Evolutionary conservation across 2,329 filamentous ascomycete genomes (phyloP), one percentile per base, ranked within the genome.

Genomic region (Aurifilum marmelostoma): DNA sequence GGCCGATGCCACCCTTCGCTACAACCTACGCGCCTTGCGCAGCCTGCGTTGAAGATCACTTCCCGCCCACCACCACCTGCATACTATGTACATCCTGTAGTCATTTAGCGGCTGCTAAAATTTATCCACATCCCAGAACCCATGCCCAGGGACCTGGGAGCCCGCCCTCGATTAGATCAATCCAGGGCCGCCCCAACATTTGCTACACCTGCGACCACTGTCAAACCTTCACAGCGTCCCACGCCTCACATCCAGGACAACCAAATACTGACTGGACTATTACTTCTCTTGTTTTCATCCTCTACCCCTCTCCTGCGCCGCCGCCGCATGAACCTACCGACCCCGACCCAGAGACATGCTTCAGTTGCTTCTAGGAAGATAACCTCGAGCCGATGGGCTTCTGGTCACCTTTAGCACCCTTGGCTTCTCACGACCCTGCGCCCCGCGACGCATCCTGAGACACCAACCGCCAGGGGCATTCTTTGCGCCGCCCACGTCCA

Each of bases 331-430:
- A 24, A 62, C 37, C 43, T 47, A n/a, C 43, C 43, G 18, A 47
- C 24, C 59, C 59, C 4, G 14, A 37, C 29, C 65, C 61, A 67
- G 69, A 71, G 69, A 69, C 24, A 71, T 71, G 69, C 68, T 60
- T 62, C 67, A 65, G 37, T 37, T 67, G 67, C 61, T 65, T 39
- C 58, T 62, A 56, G 69, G 63, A 52, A 67, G 70, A 67, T 70
- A 71, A 63, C 70, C 70, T 71, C 66, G 68, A 71, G 70, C 70
- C 70, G 65, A 68, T 66, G 59, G 70, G 70, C 70, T 71, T 71
- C 70, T 71, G 70, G 68, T 70, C 68, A 63, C 63, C 47, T 61
- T 61, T 47, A 47, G 34, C 64, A 47, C 27, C 37, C 11, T 34
- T 37, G 16, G 34, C 52, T 29, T 63, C 54, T 54, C 24, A 34